phyloP scores from a whole-genome alignment of 257 asterid species.

The Solanum medicagineum region DNA sequence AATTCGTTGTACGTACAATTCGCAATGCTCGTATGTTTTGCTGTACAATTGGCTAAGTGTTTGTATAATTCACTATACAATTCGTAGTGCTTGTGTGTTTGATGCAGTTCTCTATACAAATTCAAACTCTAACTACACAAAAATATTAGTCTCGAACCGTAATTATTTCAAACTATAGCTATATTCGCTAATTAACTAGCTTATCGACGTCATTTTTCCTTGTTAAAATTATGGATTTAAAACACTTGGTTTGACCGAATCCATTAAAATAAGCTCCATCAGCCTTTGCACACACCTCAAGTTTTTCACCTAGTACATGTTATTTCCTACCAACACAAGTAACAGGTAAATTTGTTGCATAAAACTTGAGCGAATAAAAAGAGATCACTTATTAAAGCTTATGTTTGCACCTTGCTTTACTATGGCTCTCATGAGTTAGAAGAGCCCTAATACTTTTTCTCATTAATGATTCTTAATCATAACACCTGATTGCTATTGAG shows the following conservation, averaged over 20 bases:
- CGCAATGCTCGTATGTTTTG: too few relatives aligned
- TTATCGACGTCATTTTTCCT: too few relatives aligned
- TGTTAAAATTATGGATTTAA: too few relatives aligned
- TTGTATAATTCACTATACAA: too few relatives aligned
- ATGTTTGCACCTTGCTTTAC: not conserved
- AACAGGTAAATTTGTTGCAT: not conserved
- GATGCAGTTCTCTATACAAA: too few relatives aligned
- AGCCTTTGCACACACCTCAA: not conserved
- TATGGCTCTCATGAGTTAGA: not conserved
- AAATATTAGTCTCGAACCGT: too few relatives aligned
- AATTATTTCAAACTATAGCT: too few relatives aligned
- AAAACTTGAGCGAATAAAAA: not conserved
- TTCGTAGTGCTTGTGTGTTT: too few relatives aligned
- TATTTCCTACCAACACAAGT: not conserved
- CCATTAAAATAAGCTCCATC: not conserved
- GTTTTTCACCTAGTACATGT: not conserved
- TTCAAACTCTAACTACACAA: too few relatives aligned
- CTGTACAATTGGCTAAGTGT: too few relatives aligned
- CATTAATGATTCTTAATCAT: not conserved
- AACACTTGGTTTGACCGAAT: not conserved
- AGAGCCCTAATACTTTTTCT: not conserved
- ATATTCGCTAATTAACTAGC: too few relatives aligned
- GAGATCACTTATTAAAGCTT: not conserved
- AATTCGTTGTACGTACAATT: too few relatives aligned
- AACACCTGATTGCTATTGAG: not conserved